phyloP scores from a whole-genome alignment of 345 rosid species.

The Boechera divaricarpa region DNA sequence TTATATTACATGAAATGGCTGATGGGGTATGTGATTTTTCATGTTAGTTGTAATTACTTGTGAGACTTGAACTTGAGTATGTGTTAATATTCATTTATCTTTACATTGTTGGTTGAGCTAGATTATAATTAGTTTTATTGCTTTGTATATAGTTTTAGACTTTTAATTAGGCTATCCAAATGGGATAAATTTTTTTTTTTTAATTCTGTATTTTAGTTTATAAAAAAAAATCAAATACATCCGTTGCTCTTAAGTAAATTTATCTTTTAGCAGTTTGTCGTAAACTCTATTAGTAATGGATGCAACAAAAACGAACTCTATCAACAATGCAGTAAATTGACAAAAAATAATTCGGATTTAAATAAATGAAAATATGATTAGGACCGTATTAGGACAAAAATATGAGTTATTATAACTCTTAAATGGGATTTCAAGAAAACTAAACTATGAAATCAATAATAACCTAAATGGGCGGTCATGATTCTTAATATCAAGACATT shows the following conservation, averaged over 20 bases:
- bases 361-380: background rate
- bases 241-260: background rate
- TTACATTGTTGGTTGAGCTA: background rate
- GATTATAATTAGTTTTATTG: background rate
- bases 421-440: background rate
- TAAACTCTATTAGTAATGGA: background rate
- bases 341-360: no score
- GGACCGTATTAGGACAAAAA: background rate
- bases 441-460: background rate
- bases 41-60: background rate
- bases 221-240: no score
- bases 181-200: background rate
- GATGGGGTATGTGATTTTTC: background rate
- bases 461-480: background rate
- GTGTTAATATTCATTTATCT: background rate
- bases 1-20: background rate
- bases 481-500: conserved; percentile 11
- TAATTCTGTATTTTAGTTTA: background rate
- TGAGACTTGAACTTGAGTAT: background rate
- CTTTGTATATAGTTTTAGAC: background rate
- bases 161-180: background rate
- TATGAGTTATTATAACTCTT: background rate
- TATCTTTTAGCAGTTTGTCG: background rate
- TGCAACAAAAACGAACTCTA: background rate
- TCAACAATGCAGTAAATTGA: background rate